A percentile compares a stretch with the other conserved stretches of the same genome.
These are phyloP conservation scores for Porcisia deanei DNA, from an alignment of 208 protist genomes.

Conservation along the genomic window DNA sequence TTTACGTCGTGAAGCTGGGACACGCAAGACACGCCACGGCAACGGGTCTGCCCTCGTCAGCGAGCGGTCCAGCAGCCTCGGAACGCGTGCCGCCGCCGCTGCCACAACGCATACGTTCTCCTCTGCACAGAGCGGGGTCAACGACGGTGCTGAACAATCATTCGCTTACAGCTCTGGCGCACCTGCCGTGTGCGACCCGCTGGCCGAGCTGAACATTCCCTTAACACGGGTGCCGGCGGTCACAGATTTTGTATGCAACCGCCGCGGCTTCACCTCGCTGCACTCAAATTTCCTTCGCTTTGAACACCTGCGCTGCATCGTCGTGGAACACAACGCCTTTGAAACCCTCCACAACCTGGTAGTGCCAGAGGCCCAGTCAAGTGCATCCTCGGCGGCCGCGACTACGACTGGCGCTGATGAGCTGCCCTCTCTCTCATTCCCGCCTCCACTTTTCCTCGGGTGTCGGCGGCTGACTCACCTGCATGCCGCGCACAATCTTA, in stretches of 20 bases:
- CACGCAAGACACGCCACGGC: constrained; percentile 4
- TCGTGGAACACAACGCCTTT: constrained; percentile 64
- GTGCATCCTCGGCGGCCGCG: not conserved
- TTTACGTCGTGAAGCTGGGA: constrained; percentile 30
- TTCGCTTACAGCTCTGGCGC: not conserved
- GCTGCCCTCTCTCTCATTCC: not conserved
- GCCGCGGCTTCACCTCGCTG: constrained; percentile 52
- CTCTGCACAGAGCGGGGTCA: not conserved
- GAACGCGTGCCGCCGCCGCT: not conserved
- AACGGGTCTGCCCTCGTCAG: not conserved
- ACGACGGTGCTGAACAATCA: not conserved
- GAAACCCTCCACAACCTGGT: constrained; percentile 52
- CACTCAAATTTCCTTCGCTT: constrained; percentile 67
- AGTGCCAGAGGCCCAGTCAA: not conserved
- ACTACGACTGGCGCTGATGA: not conserved
- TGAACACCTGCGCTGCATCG: constrained; percentile 62
- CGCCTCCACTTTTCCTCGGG: constrained; percentile 35
- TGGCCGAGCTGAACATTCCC: constrained; percentile 45
- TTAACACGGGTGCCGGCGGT: constrained; percentile 35
- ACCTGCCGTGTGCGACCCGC: constrained; percentile 47
- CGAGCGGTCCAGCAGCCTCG: not conserved
- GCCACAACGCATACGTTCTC: not conserved
- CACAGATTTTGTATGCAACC: constrained; percentile 48
- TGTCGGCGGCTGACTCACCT: constrained; percentile 61
- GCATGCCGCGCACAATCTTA: constrained; percentile 38